These are phyloP conservation scores for Penicillium sp. DNA, from an alignment of 2,329 filamentous ascomycete genomes.

Conservation along the genomic window DNA sequence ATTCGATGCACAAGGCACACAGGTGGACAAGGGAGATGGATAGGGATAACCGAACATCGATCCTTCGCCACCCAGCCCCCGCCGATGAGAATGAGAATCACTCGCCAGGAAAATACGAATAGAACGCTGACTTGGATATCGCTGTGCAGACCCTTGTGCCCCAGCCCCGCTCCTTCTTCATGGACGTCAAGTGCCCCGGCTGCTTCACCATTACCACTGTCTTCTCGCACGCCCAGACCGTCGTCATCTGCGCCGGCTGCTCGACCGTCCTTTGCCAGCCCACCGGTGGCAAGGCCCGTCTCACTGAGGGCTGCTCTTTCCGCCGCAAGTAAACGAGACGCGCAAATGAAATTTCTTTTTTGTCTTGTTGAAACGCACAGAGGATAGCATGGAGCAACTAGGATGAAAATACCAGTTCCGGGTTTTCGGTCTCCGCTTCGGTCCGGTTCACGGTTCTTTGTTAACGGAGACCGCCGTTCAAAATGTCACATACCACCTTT, in stretches of 20 bases:
- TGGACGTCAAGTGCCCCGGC: slow-evolving; percentile 99
- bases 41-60: neutral
- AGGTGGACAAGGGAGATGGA: slow-evolving; percentile 9
- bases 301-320: slow-evolving; percentile 99
- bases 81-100: neutral
- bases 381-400: slow-evolving; percentile 30
- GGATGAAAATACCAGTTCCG: slow-evolving; percentile 30
- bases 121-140: neutral
- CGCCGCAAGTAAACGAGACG: slow-evolving; percentile 82
- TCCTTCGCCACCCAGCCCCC: neutral
- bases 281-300: slow-evolving; percentile 96
- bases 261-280: slow-evolving; percentile 99
- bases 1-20: slow-evolving; percentile 1
- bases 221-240: slow-evolving; percentile 99
- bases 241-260: slow-evolving; percentile 99
- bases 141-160: slow-evolving; percentile 80
- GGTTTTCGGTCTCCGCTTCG: slow-evolving; percentile 26
- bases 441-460: slow-evolving; percentile 12
- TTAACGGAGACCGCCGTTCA: slow-evolving; percentile 22
- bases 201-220: slow-evolving; percentile 99
- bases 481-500: slow-evolving; percentile 28
- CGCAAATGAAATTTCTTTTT: slow-evolving; percentile 27
- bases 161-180: slow-evolving; percentile 98
- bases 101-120: neutral
- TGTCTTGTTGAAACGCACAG: slow-evolving; percentile 30